Base-by-base conservation (phyloP, 1,284 basidiomycete species). In the Entoloma clypeatum region DNA sequence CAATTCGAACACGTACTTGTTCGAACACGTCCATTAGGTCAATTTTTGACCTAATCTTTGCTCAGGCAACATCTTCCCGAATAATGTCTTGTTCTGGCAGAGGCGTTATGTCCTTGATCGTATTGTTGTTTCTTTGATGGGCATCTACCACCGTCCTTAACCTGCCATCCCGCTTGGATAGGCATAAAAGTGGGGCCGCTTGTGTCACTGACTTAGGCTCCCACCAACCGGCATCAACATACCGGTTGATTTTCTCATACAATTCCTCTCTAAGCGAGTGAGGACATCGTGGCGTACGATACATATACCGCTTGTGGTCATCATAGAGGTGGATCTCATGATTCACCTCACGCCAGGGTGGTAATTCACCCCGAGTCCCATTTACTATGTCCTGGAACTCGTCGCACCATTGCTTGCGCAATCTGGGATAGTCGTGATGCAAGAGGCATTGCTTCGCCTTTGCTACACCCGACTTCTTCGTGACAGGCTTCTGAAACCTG, bases 11-110 rank as follows among this genome's bases (percentile, higher is more conserved):
- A 2, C 43, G 45, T 7, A 59, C 44, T 28, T 58, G 55, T 35
- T 58, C 48, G 18, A 55, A 65, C 0, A 60, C 59, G 36, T 65
- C 60, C 3, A 59, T 58, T 10, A 62, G 41, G 39, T 67, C 61
- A n/a, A 66, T 54, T 27, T 64, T 56, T 2, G 57, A 54, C 1
- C 55, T 18, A 33, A 57, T 57, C 27, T 49, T 51, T 7, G 52
- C 54, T 16, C 47, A 25, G 0, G 58, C 54, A 1, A 66, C 57
- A 34, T 62, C 57, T 26, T 55, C 43, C 0, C 57, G 40, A 5
- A 69, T 67, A 0, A 53, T 40, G 7, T 67, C 60, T 18, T 64
- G 62, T 35, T 67, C 63, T 1, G 65, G 67, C 31, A 70, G 45
- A 2, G 64, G 68, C 0, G 62, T 65, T 0, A 65, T 54, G 38